Percentiles rank a stretch among this genome's conserved stretches.
Conservation (phyloP, 169 alveolate species). For the Plasmodium adleri region DNA sequence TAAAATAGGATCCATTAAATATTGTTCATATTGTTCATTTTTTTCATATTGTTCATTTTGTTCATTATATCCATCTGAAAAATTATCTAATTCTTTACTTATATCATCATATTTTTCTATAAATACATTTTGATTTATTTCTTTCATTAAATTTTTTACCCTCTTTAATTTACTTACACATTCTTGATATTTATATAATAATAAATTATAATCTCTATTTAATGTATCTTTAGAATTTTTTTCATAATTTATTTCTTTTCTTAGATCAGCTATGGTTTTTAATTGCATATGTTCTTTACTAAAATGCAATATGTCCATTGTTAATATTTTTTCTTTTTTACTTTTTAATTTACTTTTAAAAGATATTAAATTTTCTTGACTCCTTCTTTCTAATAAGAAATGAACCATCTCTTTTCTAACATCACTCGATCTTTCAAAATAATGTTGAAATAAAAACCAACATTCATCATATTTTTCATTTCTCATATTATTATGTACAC, state of each 20-base stretch:
- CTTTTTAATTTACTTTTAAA: background rate
- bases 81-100: slow-evolving; percentile 16
- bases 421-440: slow-evolving; percentile 42
- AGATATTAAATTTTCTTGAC: slow-evolving; percentile 2
- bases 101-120: background rate
- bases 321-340: background rate
- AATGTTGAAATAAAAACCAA: slow-evolving; percentile 60
- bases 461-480: slow-evolving; percentile 41
- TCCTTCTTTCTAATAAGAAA: slow-evolving; percentile 35
- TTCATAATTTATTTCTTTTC: slow-evolving; percentile 55
- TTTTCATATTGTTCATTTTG: background rate
- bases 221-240: slow-evolving; percentile 29
- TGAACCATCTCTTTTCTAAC: slow-evolving; percentile 35
- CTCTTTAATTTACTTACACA: slow-evolving; percentile 42
- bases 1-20: background rate
- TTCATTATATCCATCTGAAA: slow-evolving; percentile 22
- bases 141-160: slow-evolving; percentile 45
- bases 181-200: slow-evolving; percentile 61
- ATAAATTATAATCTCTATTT: slow-evolving; percentile 39
- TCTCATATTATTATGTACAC: slow-evolving; percentile 1
- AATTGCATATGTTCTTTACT: slow-evolving; percentile 49
- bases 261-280: slow-evolving; percentile 55
- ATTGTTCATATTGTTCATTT: slow-evolving; percentile 5
- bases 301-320: slow-evolving; percentile 38
- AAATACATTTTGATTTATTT: slow-evolving; percentile 27